phyloP scores from a whole-genome alignment of 345 rosid genomes.

The Acer saccharum region DNA sequence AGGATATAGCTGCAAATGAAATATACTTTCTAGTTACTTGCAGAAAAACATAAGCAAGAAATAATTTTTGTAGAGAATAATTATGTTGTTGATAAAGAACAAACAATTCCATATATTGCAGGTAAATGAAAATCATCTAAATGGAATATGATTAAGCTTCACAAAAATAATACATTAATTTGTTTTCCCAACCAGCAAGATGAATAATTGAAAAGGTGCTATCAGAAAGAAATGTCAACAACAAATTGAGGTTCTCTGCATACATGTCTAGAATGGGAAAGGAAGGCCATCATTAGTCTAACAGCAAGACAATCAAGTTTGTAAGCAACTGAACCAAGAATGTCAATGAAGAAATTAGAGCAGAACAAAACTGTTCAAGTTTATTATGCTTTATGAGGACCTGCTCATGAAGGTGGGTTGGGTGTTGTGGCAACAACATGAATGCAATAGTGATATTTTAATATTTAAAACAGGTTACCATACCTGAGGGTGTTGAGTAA shows the following conservation, averaged over 20 bases:
- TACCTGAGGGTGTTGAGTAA: conserved; percentile 67
- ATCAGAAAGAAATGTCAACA: neutral
- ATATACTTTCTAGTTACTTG: conserved; percentile 19
- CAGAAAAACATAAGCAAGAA: neutral
- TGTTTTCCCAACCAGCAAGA: neutral
- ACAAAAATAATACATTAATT: neutral
- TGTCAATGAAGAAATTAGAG: neutral
- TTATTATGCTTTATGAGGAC: neutral
- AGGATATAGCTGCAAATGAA: conserved; percentile 58
- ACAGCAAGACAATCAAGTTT: neutral
- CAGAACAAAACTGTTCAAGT: neutral
- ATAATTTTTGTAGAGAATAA: neutral
- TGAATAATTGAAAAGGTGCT: neutral
- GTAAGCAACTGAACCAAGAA: neutral
- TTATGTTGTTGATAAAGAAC: neutral
- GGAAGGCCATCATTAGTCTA: neutral
- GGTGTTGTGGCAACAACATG: neutral
- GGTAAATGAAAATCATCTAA: neutral
- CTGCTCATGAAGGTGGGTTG: neutral
- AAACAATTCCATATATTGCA: neutral
- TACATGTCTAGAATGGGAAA: neutral
- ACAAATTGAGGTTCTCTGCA: neutral
- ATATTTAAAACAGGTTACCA: neutral
- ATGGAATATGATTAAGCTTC: neutral
- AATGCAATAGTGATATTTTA: neutral